phyloP scores from a whole-genome alignment of 148 eudicot genomes.

The Silene uniflora region DNA sequence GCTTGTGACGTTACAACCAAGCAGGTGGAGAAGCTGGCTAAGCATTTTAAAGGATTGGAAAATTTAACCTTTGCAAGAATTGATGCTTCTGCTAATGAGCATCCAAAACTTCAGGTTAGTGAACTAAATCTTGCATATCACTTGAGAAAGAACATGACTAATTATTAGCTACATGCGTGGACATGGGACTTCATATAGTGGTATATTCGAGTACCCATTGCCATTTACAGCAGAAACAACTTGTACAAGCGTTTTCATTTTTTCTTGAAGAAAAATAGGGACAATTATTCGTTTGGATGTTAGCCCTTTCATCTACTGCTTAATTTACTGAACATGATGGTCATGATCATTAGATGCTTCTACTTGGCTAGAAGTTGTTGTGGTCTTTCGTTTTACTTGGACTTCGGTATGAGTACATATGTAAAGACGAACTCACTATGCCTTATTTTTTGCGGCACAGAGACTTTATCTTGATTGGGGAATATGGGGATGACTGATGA shows the following conservation, averaged over 20 bases:
- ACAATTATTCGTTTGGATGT: no score
- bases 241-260: neutral
- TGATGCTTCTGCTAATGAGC: slow-evolving; percentile 86
- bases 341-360: no score
- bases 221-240: neutral
- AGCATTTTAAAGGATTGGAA: slow-evolving; percentile 83
- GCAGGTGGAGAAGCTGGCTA: slow-evolving; percentile 87
- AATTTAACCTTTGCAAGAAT: slow-evolving; percentile 63
- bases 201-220: neutral
- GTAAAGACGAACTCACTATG: no score
- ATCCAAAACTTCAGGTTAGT: slow-evolving; percentile 71
- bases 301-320: no score
- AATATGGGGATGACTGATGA: no score
- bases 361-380: no score
- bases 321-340: no score
- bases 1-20: slow-evolving; percentile 71
- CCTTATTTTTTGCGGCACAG: no score
- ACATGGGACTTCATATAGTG: neutral
- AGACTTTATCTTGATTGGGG: no score
- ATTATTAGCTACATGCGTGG: neutral
- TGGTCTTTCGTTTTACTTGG: no score
- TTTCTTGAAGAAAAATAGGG: no score
- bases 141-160: neutral
- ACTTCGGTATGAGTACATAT: no score
- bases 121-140: slow-evolving; percentile 1